Evolutionary conservation across 1,284 basidiomycete species (phyloP).

Genomic region (Earliella scabrosa): DNA sequence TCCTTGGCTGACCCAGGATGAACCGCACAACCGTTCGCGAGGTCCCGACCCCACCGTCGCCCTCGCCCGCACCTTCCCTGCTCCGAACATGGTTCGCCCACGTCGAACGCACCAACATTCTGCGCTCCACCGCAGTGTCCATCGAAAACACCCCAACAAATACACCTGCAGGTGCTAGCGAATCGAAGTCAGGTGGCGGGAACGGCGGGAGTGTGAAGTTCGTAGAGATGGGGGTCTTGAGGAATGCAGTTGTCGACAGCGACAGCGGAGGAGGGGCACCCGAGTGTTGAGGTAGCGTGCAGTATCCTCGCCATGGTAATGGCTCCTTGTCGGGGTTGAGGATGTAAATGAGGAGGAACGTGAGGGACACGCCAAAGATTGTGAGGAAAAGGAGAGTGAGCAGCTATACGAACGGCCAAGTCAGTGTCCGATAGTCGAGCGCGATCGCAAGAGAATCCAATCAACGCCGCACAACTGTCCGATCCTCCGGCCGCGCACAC

Average conservation of each 20-base stretch:
- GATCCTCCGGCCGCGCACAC: background rate
- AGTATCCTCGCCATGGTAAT: slow-evolving; percentile 93
- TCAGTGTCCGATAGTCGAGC: background rate
- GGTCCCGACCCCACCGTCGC: slow-evolving; percentile 76
- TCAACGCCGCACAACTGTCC: too few relatives aligned
- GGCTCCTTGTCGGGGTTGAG: slow-evolving; percentile 96
- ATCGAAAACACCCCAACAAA: slow-evolving; percentile 93
- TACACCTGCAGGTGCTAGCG: slow-evolving; percentile 86
- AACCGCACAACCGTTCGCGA: slow-evolving; percentile 91
- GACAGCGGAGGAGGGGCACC: slow-evolving; percentile 43
- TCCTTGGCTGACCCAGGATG: slow-evolving; percentile 85
- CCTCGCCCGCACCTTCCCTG: slow-evolving; percentile 69
- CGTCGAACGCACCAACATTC: slow-evolving; percentile 89
- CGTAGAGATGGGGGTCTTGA: slow-evolving; percentile 42
- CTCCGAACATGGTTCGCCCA: slow-evolving; percentile 87
- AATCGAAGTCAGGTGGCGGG: slow-evolving; percentile 70
- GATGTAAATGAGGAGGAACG: slow-evolving; percentile 87
- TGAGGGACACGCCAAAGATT: slow-evolving; percentile 76
- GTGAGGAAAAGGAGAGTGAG: slow-evolving; percentile 74
- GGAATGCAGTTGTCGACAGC: slow-evolving; percentile 39
- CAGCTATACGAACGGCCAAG: slow-evolving; percentile 49
- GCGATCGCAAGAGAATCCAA: background rate
- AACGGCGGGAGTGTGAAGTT: slow-evolving; percentile 50
- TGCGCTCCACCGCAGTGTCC: slow-evolving; percentile 84
- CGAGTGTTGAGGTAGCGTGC: slow-evolving; percentile 64